Percentiles rank a stretch among this genome's conserved stretches.
Conservation (phyloP, 169 alveolate species). For the Plasmodium inui region DNA sequence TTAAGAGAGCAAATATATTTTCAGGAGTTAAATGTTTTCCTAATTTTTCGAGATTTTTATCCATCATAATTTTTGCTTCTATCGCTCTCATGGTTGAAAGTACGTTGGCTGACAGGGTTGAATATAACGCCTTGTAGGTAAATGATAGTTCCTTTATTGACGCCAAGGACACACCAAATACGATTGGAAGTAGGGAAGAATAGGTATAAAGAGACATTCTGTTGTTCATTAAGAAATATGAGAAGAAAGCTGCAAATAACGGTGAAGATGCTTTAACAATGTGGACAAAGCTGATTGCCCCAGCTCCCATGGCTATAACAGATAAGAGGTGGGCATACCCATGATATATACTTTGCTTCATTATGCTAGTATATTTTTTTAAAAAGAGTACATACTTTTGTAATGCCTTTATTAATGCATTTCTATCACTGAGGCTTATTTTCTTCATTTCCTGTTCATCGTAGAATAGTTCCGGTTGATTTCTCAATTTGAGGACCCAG, state of each 20-base stretch:
- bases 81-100: slow-evolving; percentile 78
- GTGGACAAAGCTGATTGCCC: slow-evolving; percentile 82
- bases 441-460: slow-evolving; percentile 46
- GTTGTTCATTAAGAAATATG: slow-evolving; percentile 73
- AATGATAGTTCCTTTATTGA: slow-evolving; percentile 77
- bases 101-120: slow-evolving; percentile 79
- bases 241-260: slow-evolving; percentile 79
- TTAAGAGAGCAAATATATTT: slow-evolving; percentile 77
- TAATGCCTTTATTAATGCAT: slow-evolving; percentile 38
- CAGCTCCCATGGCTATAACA: slow-evolving; percentile 82
- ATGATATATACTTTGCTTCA: slow-evolving; percentile 79
- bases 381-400: slow-evolving; percentile 52
- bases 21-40: slow-evolving; percentile 81
- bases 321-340: slow-evolving; percentile 79
- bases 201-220: slow-evolving; percentile 79
- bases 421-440: slow-evolving; percentile 50
- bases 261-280: slow-evolving; percentile 84
- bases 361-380: slow-evolving; percentile 68
- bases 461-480: slow-evolving; percentile 60
- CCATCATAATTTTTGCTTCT: slow-evolving; percentile 82
- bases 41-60: slow-evolving; percentile 78
- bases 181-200: slow-evolving; percentile 82
- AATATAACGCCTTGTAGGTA: slow-evolving; percentile 75
- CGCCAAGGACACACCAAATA: slow-evolving; percentile 85
- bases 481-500: slow-evolving; percentile 77